Evolutionary conservation across 164 flowering plant species (phyloP).

Genomic region (Nymphaea thermarum): DNA sequence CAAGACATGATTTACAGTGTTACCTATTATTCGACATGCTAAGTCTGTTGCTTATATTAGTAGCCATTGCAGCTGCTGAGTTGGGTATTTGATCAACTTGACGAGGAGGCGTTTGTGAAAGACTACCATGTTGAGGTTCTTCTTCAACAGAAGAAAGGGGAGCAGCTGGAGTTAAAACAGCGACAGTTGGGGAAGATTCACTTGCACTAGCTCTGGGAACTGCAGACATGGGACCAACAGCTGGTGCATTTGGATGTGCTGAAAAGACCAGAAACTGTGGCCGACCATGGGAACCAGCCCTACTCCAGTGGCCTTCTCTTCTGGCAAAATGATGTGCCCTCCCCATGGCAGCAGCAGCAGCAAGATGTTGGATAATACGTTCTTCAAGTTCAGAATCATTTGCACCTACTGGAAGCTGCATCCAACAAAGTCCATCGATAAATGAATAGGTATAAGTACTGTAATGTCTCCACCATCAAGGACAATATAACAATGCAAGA

Average conservation of each 20-base stretch:
- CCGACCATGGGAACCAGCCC: conserved; percentile 50
- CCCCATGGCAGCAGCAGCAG: conserved; percentile 97
- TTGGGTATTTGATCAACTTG: conserved; percentile 26
- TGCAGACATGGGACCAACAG: conserved; percentile 24
- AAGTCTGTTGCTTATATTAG: conserved; percentile 13
- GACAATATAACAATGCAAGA: not conserved
- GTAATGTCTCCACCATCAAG: not conserved
- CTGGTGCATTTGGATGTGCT: conserved; percentile 38
- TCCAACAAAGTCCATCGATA: not conserved
- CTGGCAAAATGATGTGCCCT: conserved; percentile 60
- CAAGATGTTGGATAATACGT: conserved; percentile 84
- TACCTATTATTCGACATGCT: conserved; percentile 30
- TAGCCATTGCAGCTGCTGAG: conserved; percentile 32
- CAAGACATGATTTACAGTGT: not conserved
- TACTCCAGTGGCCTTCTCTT: conserved; percentile 64
- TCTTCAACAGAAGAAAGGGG: conserved; percentile 19
- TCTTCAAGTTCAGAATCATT: conserved; percentile 79
- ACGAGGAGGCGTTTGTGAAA: conserved; percentile 16
- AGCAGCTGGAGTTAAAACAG: conserved; percentile 17
- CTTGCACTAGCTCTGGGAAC: conserved; percentile 27
- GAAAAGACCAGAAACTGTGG: conserved; percentile 62
- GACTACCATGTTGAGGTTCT: conserved; percentile 18
- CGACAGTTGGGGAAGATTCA: conserved; percentile 19
- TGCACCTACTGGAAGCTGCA: conserved; percentile 64
- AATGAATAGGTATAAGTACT: not conserved